Conservation (phyloP, 768 basidiomycete species). For the Leccinellum luteum region DNA sequence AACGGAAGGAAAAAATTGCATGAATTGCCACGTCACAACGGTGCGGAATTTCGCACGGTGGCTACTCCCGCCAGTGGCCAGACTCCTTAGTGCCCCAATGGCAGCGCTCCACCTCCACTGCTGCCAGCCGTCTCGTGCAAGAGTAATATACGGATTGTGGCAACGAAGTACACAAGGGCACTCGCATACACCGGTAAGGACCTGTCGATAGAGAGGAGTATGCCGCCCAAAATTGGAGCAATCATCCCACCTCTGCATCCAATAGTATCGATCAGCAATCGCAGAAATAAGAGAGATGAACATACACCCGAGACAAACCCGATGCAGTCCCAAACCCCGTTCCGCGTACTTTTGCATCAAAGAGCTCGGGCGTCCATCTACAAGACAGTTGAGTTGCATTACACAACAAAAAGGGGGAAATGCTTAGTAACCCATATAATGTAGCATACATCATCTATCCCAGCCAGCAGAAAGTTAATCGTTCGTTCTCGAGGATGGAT, state of each 20-base stretch:
- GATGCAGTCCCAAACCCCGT: conserved; percentile 88
- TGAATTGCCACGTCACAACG: neutral
- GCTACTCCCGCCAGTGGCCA: neutral
- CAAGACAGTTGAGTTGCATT: neutral
- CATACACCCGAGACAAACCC: conserved; percentile 79
- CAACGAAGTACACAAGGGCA: conserved; percentile 60
- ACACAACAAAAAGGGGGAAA: too few species aligned
- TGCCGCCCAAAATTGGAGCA: conserved; percentile 76
- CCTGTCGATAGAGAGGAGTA: conserved; percentile 61
- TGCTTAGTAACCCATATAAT: too few species aligned
- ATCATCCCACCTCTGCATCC: conserved; percentile 78
- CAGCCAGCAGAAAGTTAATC: neutral
- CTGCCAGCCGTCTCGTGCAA: conserved; percentile 46
- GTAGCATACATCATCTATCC: conserved; percentile 80
- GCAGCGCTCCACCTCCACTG: conserved; percentile 6
- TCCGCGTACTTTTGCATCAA: conserved; percentile 80
- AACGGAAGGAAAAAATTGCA: neutral
- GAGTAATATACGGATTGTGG: conserved; percentile 62
- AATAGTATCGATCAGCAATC: neutral
- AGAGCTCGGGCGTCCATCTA: conserved; percentile 84
- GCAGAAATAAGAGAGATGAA: conserved; percentile 2
- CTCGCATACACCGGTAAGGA: conserved; percentile 78
- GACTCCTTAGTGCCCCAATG: neutral
- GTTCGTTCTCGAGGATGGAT: neutral
- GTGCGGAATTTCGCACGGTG: neutral